Percentiles rank a stretch among this genome's conserved stretches.
Evolutionary conservation across 2,329 filamentous ascomycete genomes (phyloP).

Genomic region (Colletotrichum sp.): DNA sequence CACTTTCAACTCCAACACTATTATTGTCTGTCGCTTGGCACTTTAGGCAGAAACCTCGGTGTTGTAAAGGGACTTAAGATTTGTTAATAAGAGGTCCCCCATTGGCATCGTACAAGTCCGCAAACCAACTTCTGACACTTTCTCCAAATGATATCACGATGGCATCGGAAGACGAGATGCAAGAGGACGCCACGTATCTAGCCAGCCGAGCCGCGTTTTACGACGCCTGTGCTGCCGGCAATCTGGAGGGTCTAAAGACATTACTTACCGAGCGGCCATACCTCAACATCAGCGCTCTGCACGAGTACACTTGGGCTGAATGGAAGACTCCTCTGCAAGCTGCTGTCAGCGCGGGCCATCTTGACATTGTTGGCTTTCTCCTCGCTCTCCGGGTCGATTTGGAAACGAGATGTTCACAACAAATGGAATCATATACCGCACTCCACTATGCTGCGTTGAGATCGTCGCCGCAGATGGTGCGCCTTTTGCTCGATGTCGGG

Average conservation of each 20-base stretch:
- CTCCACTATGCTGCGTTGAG: neutral
- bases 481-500: accelerated
- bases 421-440: neutral
- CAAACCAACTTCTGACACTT: neutral
- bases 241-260: neutral
- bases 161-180: neutral
- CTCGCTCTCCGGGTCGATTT: neutral
- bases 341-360: neutral
- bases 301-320: neutral
- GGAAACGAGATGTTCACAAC: neutral
- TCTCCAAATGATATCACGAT: neutral
- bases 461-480: neutral
- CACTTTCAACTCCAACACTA: accelerated
- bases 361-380: neutral
- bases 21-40: neutral
- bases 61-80: neutral
- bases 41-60: neutral
- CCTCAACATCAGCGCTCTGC: neutral
- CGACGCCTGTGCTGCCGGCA: neutral
- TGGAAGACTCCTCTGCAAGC: neutral
- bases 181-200: neutral
- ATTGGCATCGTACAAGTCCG: accelerated
- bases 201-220: neutral
- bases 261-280: neutral
- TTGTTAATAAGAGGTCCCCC: accelerated